phyloP scores from a whole-genome alignment of 495 filamentous ascomycete genomes.

The Podospora conica region DNA sequence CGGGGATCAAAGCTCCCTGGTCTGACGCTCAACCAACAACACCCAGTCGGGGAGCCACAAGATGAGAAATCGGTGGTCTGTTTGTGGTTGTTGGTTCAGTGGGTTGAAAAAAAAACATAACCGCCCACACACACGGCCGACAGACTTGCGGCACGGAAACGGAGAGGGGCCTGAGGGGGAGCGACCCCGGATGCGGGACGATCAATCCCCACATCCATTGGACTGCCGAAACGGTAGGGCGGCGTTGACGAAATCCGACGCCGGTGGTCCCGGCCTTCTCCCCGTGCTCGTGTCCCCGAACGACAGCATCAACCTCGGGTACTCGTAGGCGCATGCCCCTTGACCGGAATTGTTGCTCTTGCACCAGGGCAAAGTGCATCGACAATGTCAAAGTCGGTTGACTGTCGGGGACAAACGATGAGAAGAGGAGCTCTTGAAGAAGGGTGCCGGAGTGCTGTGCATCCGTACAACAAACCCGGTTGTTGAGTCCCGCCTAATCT shows the following conservation, averaged over 20 bases:
- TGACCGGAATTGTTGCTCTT: not conserved
- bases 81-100: not conserved
- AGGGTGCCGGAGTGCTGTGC: not conserved
- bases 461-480: not conserved
- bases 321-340: not conserved
- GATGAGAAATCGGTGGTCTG: not conserved
- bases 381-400: not conserved
- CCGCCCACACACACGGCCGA: not conserved
- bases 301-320: not conserved
- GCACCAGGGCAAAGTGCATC: not conserved
- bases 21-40: not conserved
- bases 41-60: not conserved
- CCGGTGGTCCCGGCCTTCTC: not conserved
- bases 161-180: conserved; percentile 6
- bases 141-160: not conserved
- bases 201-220: conserved; percentile 23
- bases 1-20: not conserved
- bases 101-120: not conserved
- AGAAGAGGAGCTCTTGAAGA: not conserved
- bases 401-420: not conserved
- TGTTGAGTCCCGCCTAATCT: not conserved
- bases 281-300: conserved; percentile 1
- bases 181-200: conserved; percentile 26
- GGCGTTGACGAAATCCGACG: conserved; percentile 5
- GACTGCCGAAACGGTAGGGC: conserved; percentile 20